Evolutionary conservation across 768 basidiomycete genomes (phyloP).

Genomic region (Russula sp.): DNA sequence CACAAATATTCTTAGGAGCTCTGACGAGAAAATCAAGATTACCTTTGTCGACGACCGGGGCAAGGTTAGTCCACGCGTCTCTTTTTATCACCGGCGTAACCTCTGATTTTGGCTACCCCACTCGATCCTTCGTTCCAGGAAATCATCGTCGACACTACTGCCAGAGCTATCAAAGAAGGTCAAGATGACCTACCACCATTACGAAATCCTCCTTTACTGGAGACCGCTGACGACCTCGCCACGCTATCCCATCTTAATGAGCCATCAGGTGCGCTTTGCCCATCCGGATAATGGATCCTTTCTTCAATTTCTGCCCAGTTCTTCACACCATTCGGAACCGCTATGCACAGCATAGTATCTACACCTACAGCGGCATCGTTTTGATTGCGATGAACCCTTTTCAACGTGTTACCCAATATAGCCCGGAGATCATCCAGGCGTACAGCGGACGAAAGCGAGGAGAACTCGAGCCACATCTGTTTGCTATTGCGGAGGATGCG

Average conservation of each 20-base stretch:
- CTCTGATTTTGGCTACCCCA: conserved; percentile 14
- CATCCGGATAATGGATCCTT: conserved; percentile 5
- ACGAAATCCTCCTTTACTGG: conserved; percentile 93
- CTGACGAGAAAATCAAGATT: conserved; percentile 77
- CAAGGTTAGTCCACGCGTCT: conserved; percentile 54
- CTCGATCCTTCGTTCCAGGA: conserved; percentile 48
- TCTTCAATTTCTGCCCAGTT: conserved; percentile 47
- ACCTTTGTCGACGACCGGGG: conserved; percentile 87
- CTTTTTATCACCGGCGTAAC: conserved; percentile 10
- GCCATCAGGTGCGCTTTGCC: conserved; percentile 69
- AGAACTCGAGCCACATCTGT: conserved; percentile 95
- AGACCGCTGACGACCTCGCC: conserved; percentile 96
- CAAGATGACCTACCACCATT: conserved; percentile 84
- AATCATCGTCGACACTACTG: conserved; percentile 72
- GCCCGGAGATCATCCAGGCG: conserved; percentile 94
- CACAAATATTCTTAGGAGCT: conserved; percentile 55
- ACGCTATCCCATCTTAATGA: conserved; percentile 98
- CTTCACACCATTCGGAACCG: conserved; percentile 96
- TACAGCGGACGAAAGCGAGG: conserved; percentile 91
- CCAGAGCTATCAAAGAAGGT: conserved; percentile 74
- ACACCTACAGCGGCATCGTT: conserved; percentile 98
- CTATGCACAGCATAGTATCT: conserved; percentile 96
- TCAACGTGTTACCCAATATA: conserved; percentile 95
- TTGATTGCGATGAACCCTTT: conserved; percentile 99
- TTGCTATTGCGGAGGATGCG: conserved; percentile 99